phyloP scores from a whole-genome alignment of 2,329 filamentous ascomycete species.

The Gliomastix tumulicola region DNA sequence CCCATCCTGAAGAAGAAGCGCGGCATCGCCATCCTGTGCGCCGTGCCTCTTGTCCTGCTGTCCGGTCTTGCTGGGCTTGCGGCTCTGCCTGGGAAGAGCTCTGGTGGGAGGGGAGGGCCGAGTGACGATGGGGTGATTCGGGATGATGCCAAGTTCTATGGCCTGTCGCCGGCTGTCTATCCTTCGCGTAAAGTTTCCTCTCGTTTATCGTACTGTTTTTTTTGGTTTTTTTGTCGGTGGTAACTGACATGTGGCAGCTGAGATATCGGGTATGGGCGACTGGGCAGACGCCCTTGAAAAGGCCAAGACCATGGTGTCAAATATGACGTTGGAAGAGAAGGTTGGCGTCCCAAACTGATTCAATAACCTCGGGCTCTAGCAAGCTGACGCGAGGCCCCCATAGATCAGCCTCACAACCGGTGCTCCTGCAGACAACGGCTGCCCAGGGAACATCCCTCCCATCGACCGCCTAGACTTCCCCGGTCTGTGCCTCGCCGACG shows the following conservation, averaged over 20 bases:
- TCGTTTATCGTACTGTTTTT: not conserved
- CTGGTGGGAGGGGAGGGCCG: no score
- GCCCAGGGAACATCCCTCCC: constrained; percentile 34
- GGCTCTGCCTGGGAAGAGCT: constrained; percentile 4
- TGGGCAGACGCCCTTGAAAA: constrained; percentile 64
- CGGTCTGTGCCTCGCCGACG: constrained; percentile 37
- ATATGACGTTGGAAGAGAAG: constrained; percentile 72
- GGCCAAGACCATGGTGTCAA: constrained; percentile 60
- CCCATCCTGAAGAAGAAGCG: constrained; percentile 6
- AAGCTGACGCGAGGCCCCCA: no score
- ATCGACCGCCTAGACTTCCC: constrained; percentile 30
- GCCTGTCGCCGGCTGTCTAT: constrained; percentile 41
- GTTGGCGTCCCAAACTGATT: no score
- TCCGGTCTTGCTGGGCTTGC: constrained; percentile 4
- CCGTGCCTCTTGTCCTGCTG: constrained; percentile 4
- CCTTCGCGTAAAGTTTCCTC: constrained; percentile 36
- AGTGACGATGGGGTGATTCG: constrained; percentile 22
- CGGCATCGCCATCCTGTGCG: constrained; percentile 5
- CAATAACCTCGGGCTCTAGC: no score
- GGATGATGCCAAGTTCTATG: constrained; percentile 38
- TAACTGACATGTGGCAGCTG: constrained; percentile 21
- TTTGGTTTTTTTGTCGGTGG: no score
- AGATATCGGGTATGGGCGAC: constrained; percentile 51
- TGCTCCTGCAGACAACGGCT: constrained; percentile 43
- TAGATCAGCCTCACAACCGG: constrained; percentile 69